A percentile compares a stretch with the other conserved stretches of the same genome.
Evolutionary conservation across 768 basidiomycete species (phyloP).

Genomic region (Amanita brunnescens): DNA sequence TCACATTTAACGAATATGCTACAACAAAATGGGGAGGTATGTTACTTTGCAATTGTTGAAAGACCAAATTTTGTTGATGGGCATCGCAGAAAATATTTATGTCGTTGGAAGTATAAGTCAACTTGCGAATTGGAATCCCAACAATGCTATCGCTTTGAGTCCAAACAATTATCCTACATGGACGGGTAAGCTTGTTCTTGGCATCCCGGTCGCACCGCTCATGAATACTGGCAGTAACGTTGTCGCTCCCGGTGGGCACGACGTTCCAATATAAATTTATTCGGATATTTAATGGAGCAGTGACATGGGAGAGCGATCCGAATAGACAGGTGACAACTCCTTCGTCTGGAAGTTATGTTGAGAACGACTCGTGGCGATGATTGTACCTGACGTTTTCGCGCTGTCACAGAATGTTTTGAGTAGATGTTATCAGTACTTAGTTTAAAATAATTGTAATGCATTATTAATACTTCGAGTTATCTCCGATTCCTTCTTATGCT

Average conservation of each 20-base stretch:
- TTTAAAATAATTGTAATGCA: too few relatives aligned
- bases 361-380: slow-evolving; percentile 36
- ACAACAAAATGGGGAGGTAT: slow-evolving; percentile 54
- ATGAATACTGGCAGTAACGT: slow-evolving; percentile 35
- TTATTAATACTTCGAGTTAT: too few relatives aligned
- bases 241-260: slow-evolving; percentile 47
- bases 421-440: too few relatives aligned
- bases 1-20: slow-evolving; percentile 57
- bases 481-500: too few relatives aligned
- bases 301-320: slow-evolving; percentile 66
- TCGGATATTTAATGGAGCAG: slow-evolving; percentile 40
- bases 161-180: slow-evolving; percentile 54
- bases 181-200: slow-evolving; percentile 42
- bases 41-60: slow-evolving; percentile 12
- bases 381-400: too few relatives aligned
- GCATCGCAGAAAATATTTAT: slow-evolving; percentile 53
- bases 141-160: slow-evolving; percentile 45
- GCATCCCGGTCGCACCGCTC: background rate
- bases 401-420: too few relatives aligned
- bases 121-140: slow-evolving; percentile 53
- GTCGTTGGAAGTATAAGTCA: slow-evolving; percentile 50
- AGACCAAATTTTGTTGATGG: background rate
- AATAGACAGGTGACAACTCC: slow-evolving; percentile 47
- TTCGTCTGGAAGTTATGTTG: slow-evolving; percentile 25
- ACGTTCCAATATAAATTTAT: slow-evolving; percentile 67